Evolutionary conservation across 2,329 filamentous ascomycete genomes (phyloP), one percentile per base, ranked within the genome.

Genomic region (Colletotrichum plurivorum): DNA sequence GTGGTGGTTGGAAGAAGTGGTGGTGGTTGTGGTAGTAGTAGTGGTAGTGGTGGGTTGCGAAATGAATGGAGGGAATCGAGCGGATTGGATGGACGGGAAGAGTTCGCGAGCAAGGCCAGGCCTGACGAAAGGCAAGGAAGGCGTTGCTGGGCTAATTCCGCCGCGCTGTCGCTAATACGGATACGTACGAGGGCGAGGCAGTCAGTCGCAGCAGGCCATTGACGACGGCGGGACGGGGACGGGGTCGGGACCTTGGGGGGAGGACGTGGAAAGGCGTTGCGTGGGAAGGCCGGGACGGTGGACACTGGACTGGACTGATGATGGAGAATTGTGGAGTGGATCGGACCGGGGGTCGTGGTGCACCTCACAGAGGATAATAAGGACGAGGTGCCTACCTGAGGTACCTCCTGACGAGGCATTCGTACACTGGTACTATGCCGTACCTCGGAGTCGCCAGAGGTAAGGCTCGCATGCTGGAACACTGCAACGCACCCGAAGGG

Each of bases 321-420:
- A 63, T 63, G 60, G 51, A 62, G 59, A 53, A 51, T 46, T 66
- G 62, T 67, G 66, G 66, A 66, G 66, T 56, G 49, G 31, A 66
- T 18, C 62, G 55, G 62, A 60, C 66, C 49, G 45, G 65, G 62
- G 61, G 20, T n/a, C 12, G 39, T 41, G 53, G n/a, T 43, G 20
- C 18, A 27, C n/a, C 36, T 36, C 18, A 15, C 53, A 39, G 39
- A 57, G 27, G 54, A 18, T 41, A 57, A 25, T 49, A 22, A 43
- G n/a, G 12, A 43, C 22, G 41, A 43, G n/a, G 12, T 20, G 16
- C 31, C 20, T 15, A 48, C n/a, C 27, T 10, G 8, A 31, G 27
- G 27, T 31, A 31, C 31, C 31, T 36, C 22, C 22, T 25, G 22
- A 25, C 22, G 22, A 36, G 31, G 31, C 5, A 25, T 25, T 25